Evolutionary conservation across 2,329 filamentous ascomycete species (phyloP), one percentile per base, ranked within the genome.

Genomic region (Knufia fluminis): DNA sequence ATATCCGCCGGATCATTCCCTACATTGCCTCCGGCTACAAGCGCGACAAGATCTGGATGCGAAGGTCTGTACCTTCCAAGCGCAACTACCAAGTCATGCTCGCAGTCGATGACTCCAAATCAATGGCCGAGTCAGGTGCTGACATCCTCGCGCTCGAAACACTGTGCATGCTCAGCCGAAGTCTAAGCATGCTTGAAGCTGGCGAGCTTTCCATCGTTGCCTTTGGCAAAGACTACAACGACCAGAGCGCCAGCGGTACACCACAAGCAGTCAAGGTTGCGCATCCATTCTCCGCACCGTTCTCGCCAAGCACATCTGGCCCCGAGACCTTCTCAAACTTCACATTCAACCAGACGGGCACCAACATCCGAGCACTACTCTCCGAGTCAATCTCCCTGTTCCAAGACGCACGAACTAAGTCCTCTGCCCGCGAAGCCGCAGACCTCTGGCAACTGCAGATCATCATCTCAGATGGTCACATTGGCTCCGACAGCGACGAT

Each of bases 21-120:
- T 99, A 98, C 71, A 97, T 99, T 59, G 92, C 94, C 1, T 97
- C 90, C 0, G 84, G 86, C 64, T 98, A 96, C 77, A 97, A 96
- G 75, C 86, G 92, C 53, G 92, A 99, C 78, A 98, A 98, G 75
- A 99, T 99, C 69, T 99, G 92, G 92, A 94, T 98, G 84, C 85
- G 94, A 12, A 82, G 94, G 49, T 84, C 81, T 28, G 82, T 95
- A 44, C 94, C 94, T 1, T 91, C 84, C 32, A 97, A 97, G 70
- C 85, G 94, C 35, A 85, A 83, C 50, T 98, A 98, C 69, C 94
- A 99, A 68, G 94, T 98, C 66, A 82, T 98, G 72, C 83, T 99
- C 44, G 94, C 92, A 33, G 88, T 99, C 32, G 92, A 99, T 66
- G 92, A 98, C 71, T 91, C 85, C 61, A 86, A 86, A 66, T 89